Percentiles rank a stretch among this genome's conserved stretches.
These are phyloP conservation scores for Camelina laxa DNA, from an alignment of 345 rosid genomes.

Conservation along the genomic window DNA sequence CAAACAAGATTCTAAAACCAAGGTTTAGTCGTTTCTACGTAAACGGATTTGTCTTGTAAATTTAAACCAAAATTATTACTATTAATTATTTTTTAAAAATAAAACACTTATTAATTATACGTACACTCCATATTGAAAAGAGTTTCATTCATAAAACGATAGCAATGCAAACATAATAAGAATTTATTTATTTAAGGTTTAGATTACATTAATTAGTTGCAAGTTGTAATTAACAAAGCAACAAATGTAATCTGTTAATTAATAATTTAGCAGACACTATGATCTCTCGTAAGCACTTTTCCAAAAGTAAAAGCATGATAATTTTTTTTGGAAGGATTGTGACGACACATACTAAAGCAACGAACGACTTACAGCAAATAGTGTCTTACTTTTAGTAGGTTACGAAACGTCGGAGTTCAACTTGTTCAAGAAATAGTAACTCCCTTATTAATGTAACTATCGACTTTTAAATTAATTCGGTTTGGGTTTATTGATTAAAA, in stretches of 20 bases:
- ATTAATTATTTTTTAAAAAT: too few species aligned
- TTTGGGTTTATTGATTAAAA: neutral
- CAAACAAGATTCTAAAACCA: neutral
- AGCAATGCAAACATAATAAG: neutral
- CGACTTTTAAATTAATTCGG: conserved; percentile 18
- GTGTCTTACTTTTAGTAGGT: conserved; percentile 34
- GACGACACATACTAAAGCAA: conserved; percentile 36
- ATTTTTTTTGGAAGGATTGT: conserved; percentile 29
- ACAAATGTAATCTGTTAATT: conserved; percentile 7
- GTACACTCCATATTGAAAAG: neutral
- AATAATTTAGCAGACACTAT: conserved; percentile 35
- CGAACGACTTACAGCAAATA: conserved; percentile 31
- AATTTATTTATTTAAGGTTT: neutral
- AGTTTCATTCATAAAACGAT: too few species aligned
- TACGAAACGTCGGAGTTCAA: conserved; percentile 27
- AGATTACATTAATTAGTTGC: neutral
- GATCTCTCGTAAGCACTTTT: conserved; percentile 34
- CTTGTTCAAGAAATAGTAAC: conserved; percentile 13
- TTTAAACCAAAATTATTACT: too few species aligned
- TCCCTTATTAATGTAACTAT: conserved; percentile 17
- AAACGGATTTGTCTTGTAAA: too few species aligned
- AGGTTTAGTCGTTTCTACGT: too few species aligned
- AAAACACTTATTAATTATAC: neutral
- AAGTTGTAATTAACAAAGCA: conserved; percentile 31
- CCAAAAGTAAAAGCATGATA: conserved; percentile 39